Evolutionary conservation across 306 rosid species (phyloP).

Genomic region (Prinsepia uniflora): DNA sequence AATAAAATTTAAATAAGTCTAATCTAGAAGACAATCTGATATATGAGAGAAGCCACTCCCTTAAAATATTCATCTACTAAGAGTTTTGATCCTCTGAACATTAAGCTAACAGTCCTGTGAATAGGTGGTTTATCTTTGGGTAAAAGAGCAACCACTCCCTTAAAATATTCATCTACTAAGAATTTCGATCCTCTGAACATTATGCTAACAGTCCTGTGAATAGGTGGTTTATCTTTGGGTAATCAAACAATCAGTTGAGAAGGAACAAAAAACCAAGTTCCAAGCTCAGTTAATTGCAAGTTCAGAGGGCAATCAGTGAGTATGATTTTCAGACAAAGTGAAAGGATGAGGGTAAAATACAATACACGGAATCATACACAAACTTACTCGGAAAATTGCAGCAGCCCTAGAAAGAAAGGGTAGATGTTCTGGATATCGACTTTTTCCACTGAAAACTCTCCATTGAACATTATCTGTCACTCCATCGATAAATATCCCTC

Average conservation of each 20-base stretch:
- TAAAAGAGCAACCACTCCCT: not conserved
- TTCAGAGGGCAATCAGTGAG: too few species aligned
- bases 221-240: not conserved
- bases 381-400: constrained; percentile 87
- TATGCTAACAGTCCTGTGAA: not conserved
- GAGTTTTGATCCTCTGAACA: not conserved
- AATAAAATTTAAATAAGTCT: not conserved
- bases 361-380: not conserved
- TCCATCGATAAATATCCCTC: constrained; percentile 57
- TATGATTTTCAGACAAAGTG: not conserved
- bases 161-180: not conserved
- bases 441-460: constrained; percentile 92
- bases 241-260: not conserved
- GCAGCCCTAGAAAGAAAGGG: constrained; percentile 91
- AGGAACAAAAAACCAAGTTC: not conserved
- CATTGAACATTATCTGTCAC: constrained; percentile 60
- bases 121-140: not conserved
- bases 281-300: not conserved
- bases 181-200: not conserved
- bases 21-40: not conserved
- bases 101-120: not conserved
- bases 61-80: not conserved
- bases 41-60: not conserved
- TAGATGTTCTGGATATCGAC: constrained; percentile 83
- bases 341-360: not conserved